Conservation (phyloP, 495 filamentous ascomycete species). For the Neurospora terricola region DNA sequence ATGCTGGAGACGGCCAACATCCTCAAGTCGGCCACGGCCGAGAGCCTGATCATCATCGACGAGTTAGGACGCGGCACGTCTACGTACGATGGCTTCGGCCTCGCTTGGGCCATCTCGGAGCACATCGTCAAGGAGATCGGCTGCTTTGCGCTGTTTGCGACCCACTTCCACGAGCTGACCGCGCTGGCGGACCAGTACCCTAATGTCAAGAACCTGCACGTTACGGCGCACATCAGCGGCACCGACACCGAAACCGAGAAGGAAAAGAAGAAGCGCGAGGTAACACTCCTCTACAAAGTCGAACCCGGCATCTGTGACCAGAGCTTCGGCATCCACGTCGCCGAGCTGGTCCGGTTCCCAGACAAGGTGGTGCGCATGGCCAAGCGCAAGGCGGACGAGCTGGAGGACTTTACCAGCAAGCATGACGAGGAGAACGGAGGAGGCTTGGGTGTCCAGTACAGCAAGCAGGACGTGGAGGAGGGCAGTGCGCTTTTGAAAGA, state of each 20-base stretch:
- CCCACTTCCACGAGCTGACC: constrained; percentile 97
- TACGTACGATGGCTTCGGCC: constrained; percentile 96
- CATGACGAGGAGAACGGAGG: constrained; percentile 47
- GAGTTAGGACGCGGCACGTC: constrained; percentile 97
- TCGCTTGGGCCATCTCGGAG: constrained; percentile 97
- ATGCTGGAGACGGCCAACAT: constrained; percentile 99
- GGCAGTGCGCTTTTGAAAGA: constrained; percentile 82
- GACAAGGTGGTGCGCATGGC: constrained; percentile 98
- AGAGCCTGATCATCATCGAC: constrained; percentile 95
- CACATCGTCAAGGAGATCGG: constrained; percentile 93
- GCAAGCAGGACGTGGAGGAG: constrained; percentile 79
- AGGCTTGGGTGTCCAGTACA: constrained; percentile 43
- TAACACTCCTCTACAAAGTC: constrained; percentile 93
- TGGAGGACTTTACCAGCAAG: constrained; percentile 88
- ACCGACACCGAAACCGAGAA: constrained; percentile 18
- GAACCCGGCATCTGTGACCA: constrained; percentile 94
- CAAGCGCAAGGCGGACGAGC: constrained; percentile 92
- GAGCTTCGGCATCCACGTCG: constrained; percentile 95
- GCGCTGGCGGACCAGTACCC: constrained; percentile 75
- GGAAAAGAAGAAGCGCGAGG: constrained; percentile 46
- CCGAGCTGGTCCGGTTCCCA: constrained; percentile 95
- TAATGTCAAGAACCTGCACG: constrained; percentile 87
- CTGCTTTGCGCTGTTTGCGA: constrained; percentile 89
- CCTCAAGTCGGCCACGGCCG: constrained; percentile 88
- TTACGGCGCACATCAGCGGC: constrained; percentile 87